phyloP scores from a whole-genome alignment of 192 early-diverging fungal species.

The Kickxella alabastrina region DNA sequence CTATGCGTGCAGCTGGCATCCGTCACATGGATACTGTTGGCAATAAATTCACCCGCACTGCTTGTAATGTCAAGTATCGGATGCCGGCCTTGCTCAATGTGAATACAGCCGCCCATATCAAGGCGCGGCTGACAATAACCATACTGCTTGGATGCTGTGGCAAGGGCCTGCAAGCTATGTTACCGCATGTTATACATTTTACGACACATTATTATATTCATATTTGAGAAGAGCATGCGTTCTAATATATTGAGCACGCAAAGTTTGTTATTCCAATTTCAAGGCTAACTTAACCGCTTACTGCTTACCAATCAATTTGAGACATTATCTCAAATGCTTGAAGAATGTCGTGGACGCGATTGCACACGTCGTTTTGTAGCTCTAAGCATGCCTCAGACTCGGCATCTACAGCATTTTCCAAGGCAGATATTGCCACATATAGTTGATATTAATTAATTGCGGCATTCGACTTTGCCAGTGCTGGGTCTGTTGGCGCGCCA shows the following conservation, averaged over 20 bases:
- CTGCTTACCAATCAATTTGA: constrained; percentile 54
- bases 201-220: background rate
- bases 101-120: constrained; percentile 10
- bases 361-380: constrained; percentile 62
- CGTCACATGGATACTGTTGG: constrained; percentile 64
- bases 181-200: background rate
- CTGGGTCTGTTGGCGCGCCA: no score
- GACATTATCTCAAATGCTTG: constrained; percentile 52
- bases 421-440: no score
- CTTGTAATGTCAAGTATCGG: constrained; percentile 55
- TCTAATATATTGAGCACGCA: no score
- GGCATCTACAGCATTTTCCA: constrained; percentile 52
- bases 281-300: no score
- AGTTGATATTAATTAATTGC: no score
- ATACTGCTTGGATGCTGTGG: constrained; percentile 8
- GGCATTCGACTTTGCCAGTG: no score
- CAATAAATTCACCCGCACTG: constrained; percentile 63
- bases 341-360: constrained; percentile 56
- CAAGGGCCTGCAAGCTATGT: constrained; percentile 33
- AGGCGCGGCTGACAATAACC: constrained; percentile 27
- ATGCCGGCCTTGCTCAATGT: constrained; percentile 27
- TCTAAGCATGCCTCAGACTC: constrained; percentile 79
- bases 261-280: no score
- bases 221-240: no score
- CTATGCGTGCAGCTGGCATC: constrained; percentile 18